A percentile compares a stretch with the other conserved stretches of the same genome.
Evolutionary conservation across 2,329 filamentous ascomycete genomes (phyloP).

Genomic region (Calonectria hawksworthii): DNA sequence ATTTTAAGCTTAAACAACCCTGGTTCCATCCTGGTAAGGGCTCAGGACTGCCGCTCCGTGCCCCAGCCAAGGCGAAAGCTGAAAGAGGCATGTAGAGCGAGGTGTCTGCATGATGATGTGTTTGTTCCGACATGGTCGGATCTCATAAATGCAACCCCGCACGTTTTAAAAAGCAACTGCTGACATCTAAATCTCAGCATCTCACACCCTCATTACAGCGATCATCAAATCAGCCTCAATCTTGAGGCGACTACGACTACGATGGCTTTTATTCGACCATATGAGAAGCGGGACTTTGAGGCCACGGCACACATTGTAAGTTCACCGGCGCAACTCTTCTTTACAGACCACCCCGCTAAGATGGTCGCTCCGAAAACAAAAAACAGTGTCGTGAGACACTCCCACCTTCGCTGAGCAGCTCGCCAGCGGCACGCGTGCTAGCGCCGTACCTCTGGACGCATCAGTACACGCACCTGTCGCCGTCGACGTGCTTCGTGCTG

Average conservation of each 20-base stretch:
- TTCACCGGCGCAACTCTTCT: not conserved
- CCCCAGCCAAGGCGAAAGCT: not conserved
- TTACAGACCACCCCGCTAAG: not conserved
- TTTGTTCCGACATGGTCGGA: not conserved
- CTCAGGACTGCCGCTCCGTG: not conserved
- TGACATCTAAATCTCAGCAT: not conserved
- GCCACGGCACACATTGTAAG: conserved; percentile 58
- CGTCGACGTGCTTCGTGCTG: conserved; percentile 61
- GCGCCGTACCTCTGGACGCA: conserved; percentile 67
- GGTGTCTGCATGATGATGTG: not conserved
- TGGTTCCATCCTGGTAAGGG: not conserved
- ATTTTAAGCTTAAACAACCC: conserved; percentile 1
- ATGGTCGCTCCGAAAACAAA: conserved; percentile 37
- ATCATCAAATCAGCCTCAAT: not conserved
- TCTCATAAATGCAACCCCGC: not conserved
- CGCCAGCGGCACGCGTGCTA: conserved; percentile 51
- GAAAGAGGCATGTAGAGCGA: not conserved
- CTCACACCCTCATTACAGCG: not conserved
- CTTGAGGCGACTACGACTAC: not conserved
- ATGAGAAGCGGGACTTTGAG: conserved; percentile 56
- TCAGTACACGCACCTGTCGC: conserved; percentile 62
- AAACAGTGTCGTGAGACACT: conserved; percentile 64
- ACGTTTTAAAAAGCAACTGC: not conserved
- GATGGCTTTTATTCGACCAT: conserved; percentile 63
- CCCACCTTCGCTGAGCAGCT: conserved; percentile 56